Conservation (phyloP, 2,329 filamentous ascomycete species). For the Dactylellina leptospora region DNA sequence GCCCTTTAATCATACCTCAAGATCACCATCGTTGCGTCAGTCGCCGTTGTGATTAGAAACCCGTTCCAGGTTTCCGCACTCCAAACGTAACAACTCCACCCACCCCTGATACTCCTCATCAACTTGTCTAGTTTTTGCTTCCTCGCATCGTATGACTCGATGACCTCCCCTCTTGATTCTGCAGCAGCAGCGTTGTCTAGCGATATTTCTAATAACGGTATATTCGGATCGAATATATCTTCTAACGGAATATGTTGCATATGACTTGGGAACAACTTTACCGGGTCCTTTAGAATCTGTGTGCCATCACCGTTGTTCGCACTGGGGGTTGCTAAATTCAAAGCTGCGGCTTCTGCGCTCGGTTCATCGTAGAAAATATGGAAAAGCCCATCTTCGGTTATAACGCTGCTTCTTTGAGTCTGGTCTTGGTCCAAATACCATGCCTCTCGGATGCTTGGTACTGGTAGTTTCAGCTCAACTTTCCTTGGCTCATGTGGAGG, state of each 20-base stretch:
- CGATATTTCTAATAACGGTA: constrained; percentile 38
- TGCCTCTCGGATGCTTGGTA: constrained; percentile 39
- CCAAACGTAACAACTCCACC: constrained; percentile 52
- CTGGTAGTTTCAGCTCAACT: constrained; percentile 24
- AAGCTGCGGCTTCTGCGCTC: background rate
- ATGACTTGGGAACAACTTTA: constrained; percentile 40
- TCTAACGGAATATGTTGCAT: constrained; percentile 48
- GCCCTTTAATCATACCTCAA: constrained; percentile 42
- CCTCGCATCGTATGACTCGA: constrained; percentile 8
- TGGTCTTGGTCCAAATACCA: constrained; percentile 52
- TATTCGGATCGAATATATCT: constrained; percentile 38
- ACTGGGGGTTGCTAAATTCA: background rate
- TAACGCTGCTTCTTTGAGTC: constrained; percentile 43
- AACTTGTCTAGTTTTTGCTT: constrained; percentile 34
- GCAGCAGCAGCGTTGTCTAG: constrained; percentile 4
- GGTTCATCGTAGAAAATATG: constrained; percentile 52
- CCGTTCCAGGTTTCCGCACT: constrained; percentile 52
- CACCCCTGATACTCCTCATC: constrained; percentile 45
- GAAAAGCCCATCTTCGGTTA: constrained; percentile 50
- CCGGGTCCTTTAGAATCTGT: constrained; percentile 19
- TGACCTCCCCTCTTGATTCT: background rate
- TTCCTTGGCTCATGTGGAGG: constrained; percentile 22
- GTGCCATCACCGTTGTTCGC: background rate
- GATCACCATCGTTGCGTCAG: constrained; percentile 48
- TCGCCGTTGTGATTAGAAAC: constrained; percentile 41